Conservation (phyloP, 176 grass and related monocot species). For the Oryza glaberrima region DNA sequence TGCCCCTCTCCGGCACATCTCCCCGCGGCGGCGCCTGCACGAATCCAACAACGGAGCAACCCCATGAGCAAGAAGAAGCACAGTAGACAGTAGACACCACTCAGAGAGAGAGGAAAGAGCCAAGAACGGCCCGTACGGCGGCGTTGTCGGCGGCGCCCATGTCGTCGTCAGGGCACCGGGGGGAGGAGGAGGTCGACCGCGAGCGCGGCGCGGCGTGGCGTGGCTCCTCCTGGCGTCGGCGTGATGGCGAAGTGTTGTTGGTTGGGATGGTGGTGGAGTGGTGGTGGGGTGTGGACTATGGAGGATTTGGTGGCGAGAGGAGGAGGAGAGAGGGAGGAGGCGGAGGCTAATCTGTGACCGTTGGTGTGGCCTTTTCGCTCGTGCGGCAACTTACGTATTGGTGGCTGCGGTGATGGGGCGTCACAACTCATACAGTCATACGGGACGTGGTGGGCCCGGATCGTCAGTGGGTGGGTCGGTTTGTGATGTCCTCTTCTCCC, state of each 20-base stretch:
- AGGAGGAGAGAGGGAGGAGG: not conserved
- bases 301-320: constrained; percentile 24
- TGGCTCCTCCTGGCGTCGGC: not conserved
- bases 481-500: not conserved
- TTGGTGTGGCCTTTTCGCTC: constrained; percentile 73
- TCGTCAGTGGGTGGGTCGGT: not conserved
- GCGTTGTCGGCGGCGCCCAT: constrained; percentile 60
- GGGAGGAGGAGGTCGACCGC: not conserved
- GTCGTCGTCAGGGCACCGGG: not conserved
- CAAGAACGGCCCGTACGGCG: constrained; percentile 29
- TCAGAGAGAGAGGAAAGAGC: not conserved
- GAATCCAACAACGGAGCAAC: not conserved
- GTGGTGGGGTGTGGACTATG: not conserved
- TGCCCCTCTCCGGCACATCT: constrained; percentile 15
- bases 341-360: constrained; percentile 54
- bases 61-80: not conserved
- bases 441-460: not conserved
- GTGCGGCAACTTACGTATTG: constrained; percentile 19
- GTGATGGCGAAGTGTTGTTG: not conserved
- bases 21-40: constrained; percentile 37
- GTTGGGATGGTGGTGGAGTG: not conserved
- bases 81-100: not conserved
- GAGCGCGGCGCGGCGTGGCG: too few relatives aligned
- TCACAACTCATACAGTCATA: not conserved
- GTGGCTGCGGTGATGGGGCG: constrained; percentile 2